Conservation (phyloP, 176 grass and related monocot genomes). For the Zizania latifolia region DNA sequence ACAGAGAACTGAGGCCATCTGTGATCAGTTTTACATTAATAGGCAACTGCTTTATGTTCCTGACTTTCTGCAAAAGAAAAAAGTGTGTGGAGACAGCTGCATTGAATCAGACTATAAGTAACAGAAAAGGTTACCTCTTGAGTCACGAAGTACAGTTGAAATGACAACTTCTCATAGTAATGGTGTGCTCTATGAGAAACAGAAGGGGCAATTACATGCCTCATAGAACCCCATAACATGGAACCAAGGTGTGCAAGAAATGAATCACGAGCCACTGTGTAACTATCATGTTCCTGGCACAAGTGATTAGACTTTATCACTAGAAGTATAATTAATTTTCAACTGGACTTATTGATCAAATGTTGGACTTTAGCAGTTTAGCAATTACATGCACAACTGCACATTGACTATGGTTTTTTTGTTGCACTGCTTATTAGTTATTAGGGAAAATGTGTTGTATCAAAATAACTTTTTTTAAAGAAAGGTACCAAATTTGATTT, state of each 20-base stretch:
- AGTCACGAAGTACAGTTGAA: constrained; percentile 93
- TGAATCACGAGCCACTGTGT: constrained; percentile 81
- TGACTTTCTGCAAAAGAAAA: constrained; percentile 52
- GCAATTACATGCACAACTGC: not conserved
- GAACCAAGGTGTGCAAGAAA: constrained; percentile 94
- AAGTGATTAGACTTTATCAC: not conserved
- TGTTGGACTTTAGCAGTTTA: not conserved
- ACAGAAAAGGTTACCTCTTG: constrained; percentile 56
- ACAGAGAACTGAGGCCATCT: constrained; percentile 71
- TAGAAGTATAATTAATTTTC: not conserved
- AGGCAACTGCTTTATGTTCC: constrained; percentile 78
- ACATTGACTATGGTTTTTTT: not conserved
- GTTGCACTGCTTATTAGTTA: not conserved
- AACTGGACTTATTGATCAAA: not conserved
- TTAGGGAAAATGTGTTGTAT: not conserved
- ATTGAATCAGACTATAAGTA: constrained; percentile 2
- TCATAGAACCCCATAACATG: constrained; percentile 80
- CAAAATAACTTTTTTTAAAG: too few relatives aligned
- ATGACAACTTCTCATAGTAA: constrained; percentile 88
- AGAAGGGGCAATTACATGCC: constrained; percentile 93
- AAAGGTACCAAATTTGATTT: not conserved
- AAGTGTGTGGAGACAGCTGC: constrained; percentile 1
- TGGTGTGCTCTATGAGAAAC: constrained; percentile 76
- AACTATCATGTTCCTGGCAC: constrained; percentile 64
- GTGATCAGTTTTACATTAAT: constrained; percentile 68